Conservation (phyloP, 2,329 filamentous ascomycete species). For the Paecilomyces sp. region DNA sequence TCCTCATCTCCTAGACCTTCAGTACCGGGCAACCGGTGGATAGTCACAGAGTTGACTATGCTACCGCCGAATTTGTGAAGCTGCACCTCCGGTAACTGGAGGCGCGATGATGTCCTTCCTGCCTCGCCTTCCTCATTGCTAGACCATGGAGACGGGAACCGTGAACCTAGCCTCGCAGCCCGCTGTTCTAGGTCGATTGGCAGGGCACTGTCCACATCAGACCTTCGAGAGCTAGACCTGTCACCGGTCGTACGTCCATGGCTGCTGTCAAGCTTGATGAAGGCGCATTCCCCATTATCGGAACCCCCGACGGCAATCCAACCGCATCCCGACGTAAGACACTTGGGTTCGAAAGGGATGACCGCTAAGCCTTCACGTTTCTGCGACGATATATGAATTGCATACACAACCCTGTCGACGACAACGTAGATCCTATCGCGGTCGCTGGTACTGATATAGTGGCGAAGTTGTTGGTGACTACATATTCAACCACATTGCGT, state of each 20-base stretch:
- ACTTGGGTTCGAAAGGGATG: constrained; percentile 68
- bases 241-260: constrained; percentile 31
- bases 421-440: constrained; percentile 79
- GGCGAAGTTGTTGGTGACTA: constrained; percentile 57
- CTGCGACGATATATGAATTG: constrained; percentile 60
- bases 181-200: constrained; percentile 43
- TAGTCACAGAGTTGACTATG: constrained; percentile 61
- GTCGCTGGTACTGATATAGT: constrained; percentile 76
- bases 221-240: constrained; percentile 24
- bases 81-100: constrained; percentile 41
- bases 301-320: constrained; percentile 86
- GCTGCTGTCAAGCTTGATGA: constrained; percentile 55
- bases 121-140: constrained; percentile 12
- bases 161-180: constrained; percentile 15
- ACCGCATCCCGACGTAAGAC: constrained; percentile 75
- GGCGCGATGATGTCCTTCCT: constrained; percentile 11
- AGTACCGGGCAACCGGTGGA: constrained; percentile 48
- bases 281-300: constrained; percentile 78
- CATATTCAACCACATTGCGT: constrained; percentile 6
- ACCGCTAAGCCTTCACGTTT: constrained; percentile 67
- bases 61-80: constrained; percentile 54
- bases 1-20: constrained; percentile 46
- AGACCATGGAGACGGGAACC: constrained; percentile 15
- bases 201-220: constrained; percentile 51
- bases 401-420: constrained; percentile 65